These are phyloP conservation scores for Schrenkiella parvula DNA, from an alignment of 345 rosid genomes.

Conservation along the genomic window DNA sequence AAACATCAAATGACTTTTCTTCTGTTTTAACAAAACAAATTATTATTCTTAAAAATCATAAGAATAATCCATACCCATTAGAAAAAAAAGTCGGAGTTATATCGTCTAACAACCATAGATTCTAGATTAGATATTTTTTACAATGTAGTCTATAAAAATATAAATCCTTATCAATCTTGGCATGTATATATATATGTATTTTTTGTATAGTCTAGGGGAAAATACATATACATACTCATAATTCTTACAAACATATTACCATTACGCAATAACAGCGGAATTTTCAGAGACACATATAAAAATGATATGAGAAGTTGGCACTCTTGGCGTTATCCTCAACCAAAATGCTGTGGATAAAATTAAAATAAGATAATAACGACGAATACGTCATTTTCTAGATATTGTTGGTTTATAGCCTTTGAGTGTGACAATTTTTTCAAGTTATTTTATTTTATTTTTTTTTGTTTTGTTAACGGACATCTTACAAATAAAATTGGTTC, in stretches of 20 bases:
- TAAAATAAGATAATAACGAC: conserved; percentile 1
- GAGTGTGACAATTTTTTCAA: conserved; percentile 4
- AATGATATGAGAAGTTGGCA: conserved; percentile 19
- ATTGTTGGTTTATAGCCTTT: conserved; percentile 13
- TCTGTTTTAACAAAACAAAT: not conserved
- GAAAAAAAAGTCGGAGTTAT: no score
- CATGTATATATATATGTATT: not conserved
- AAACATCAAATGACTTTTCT: not conserved
- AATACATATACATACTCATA: not conserved
- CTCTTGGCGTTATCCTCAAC: conserved; percentile 26
- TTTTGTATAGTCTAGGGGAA: not conserved
- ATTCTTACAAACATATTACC: not conserved
- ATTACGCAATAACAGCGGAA: not conserved
- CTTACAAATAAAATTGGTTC: not conserved
- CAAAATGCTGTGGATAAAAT: conserved; percentile 1
- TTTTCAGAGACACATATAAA: not conserved
- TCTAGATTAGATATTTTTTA: no score
- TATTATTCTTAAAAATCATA: not conserved
- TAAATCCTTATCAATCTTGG: no score
- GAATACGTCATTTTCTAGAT: conserved; percentile 11
- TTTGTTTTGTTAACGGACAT: no score
- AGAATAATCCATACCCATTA: not conserved
- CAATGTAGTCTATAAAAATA: not conserved
- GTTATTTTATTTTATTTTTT: no score
- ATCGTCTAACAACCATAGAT: not conserved